Evolutionary conservation across 1,284 basidiomycete species (phyloP), one percentile per base, ranked within the genome.

Genomic region (Puccinia hordei): DNA sequence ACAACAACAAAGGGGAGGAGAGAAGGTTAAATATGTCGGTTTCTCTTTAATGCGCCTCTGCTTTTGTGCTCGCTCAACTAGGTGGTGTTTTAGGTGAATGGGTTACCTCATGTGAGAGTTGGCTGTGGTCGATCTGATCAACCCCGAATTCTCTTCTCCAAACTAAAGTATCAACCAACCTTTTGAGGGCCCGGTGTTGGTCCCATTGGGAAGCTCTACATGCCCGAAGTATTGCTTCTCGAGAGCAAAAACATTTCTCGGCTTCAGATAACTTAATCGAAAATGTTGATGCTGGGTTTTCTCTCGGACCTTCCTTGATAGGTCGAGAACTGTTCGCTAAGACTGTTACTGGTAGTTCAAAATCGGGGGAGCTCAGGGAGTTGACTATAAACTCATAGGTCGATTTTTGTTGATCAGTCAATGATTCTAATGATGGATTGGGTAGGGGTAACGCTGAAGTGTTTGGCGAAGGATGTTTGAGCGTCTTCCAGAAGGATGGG

Each of bases 131-230:
- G 82, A 87, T 83, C 12, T 78, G 77, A 72, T 87, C 86, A 44
- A 86, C 85, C 66, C 83, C 82, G 82, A 84, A 87, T 82, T 87
- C 86, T 22, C 86, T 83, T 35, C 86, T 80, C 86, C 86, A 87
- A 19, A 85, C 85, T 12, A 84, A 81, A 41, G 86, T 87, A 41
- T 86, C 85, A 57, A 85, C 84, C 22, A 85, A 83, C 27, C 86
- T 82, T 78, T 84, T 84, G 76, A 86, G 82, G 22, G 85, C 86
- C 6, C 80, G 69, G 2, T 79, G 57, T 15, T 85, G 83, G 80
- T 87, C 85, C 86, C 86, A 87, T 81, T 85, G 86, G 68, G 83
- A 82, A 4, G 86, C 86, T 51, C 86, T 81, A 27, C 86, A 83
- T 73, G 85, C 85, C 24, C 86, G 82, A n/a, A 85, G 82, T 81